These are phyloP conservation scores for Debaryomyces maramus DNA, from an alignment of 805 yeast genomes.

Conservation along the genomic window DNA sequence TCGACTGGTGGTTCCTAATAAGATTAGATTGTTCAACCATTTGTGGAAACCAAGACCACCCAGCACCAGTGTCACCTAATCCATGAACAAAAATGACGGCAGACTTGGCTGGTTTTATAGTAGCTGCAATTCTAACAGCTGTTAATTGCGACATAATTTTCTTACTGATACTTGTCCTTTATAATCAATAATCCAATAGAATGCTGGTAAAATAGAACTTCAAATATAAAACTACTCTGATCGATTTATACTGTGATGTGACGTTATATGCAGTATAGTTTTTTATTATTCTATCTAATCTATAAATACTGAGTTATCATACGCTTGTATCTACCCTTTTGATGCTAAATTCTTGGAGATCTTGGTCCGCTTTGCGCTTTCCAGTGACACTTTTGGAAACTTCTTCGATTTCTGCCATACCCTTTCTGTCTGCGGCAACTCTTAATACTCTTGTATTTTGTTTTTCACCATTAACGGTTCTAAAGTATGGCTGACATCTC, in stretches of 20 bases:
- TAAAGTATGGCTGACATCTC: constrained; percentile 95
- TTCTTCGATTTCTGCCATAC: background rate
- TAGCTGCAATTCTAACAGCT: constrained; percentile 31
- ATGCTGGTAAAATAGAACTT: background rate
- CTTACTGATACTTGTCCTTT: background rate
- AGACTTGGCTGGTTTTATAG: constrained; percentile 34
- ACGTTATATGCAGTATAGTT: too few relatives aligned
- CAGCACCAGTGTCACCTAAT: constrained; percentile 85
- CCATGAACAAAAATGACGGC: constrained; percentile 85
- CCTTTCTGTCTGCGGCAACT: constrained; percentile 35
- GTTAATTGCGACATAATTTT: constrained; percentile 9
- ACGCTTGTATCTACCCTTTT: constrained; percentile 4
- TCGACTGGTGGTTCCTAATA: constrained; percentile 48
- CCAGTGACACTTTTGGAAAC: background rate
- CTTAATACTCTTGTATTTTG: constrained; percentile 38
- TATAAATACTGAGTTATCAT: background rate
- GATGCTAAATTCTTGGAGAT: background rate
- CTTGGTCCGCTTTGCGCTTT: constrained; percentile 4
- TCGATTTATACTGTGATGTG: too few relatives aligned
- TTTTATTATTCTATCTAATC: too few relatives aligned
- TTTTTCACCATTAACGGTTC: constrained; percentile 78
- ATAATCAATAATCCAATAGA: background rate
- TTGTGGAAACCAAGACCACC: constrained; percentile 84
- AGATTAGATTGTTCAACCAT: constrained; percentile 46
- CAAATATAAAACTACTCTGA: too few relatives aligned